Conservation (phyloP, 179 eudicot genomes). For the Spinacia oleracea region DNA sequence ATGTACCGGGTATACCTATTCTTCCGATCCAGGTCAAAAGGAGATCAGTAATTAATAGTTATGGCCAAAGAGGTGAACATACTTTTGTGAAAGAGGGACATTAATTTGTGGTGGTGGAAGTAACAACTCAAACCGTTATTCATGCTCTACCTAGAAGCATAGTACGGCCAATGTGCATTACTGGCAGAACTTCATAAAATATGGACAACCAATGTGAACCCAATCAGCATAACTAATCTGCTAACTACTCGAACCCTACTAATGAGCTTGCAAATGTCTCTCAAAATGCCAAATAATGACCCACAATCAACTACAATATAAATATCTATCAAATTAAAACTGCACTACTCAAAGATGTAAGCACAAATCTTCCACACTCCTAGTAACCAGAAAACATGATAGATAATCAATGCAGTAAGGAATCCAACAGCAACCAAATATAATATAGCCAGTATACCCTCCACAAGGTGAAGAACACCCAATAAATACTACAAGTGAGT, state of each 20-base stretch:
- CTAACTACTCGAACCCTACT: not conserved
- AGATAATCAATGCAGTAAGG: slow-evolving; percentile 18
- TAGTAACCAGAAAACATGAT: not conserved
- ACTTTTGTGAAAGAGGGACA: not conserved
- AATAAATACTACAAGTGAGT: slow-evolving; percentile 25
- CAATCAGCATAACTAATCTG: not conserved
- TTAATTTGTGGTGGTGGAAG: too few species aligned
- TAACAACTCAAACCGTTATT: not conserved
- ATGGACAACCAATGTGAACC: not conserved
- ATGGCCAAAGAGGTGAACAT: not conserved
- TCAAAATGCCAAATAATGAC: not conserved
- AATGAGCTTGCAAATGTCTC: not conserved
- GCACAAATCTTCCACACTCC: slow-evolving; percentile 2
- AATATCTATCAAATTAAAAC: not conserved
- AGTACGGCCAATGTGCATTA: not conserved
- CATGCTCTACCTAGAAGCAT: not conserved
- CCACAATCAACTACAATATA: not conserved
- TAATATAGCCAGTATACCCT: not conserved
- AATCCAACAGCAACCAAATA: slow-evolving; percentile 24
- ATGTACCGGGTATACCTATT: not conserved
- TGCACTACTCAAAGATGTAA: not conserved
- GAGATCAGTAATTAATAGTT: not conserved
- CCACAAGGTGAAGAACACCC: slow-evolving; percentile 5
- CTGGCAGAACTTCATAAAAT: not conserved
- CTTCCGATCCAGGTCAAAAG: not conserved